Evolutionary conservation across 192 early-diverging fungal genomes (phyloP), one percentile per base, ranked within the genome.

Genomic region (Fimicolochytrium jonesii): DNA sequence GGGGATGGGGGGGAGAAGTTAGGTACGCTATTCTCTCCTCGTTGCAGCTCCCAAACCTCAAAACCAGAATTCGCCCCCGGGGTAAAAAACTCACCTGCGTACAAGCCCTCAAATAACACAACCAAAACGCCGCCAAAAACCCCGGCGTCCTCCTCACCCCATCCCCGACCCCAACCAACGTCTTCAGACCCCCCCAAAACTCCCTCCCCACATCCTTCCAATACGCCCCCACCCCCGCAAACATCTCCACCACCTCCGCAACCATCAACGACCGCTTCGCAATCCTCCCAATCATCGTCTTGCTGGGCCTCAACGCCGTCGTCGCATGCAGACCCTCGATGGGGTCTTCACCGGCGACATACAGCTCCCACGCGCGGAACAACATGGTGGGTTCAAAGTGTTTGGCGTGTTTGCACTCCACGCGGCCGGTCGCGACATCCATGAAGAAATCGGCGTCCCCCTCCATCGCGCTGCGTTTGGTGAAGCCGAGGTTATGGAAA

Each of bases 391-490:
- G 75, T 48, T 68, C 34, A 51, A 78, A 77, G 36, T 62, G 60
- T 61, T 70, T 64, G 22, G 69, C 45, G 33, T 60, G 51, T 17
- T 54, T 53, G 18, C 74, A 75, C 20, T 76, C 68, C 20, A 82
- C 68, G 22, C 72, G 71, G 44, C 82, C 82, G 20, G 85, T 75
- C 1, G 75, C 73, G n/a, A 87, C 77, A 56, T 87, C 85, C 85
- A 87, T 87, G 56, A 77, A 86, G 37, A 81, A 87, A 50, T 87
- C 85, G 7, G 80, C 7, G 39, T 18, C 15, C 48, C 48, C 1
- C 18, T 29, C 53, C 17, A 32, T 22, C 0, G 37, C 37, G 37
- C 37, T 39, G 10, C 10, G 39, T 39, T 23, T 43, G 7, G 61
- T 31, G 49, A 75, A 71, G 9, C 85, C 85, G 37, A 87, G 70